Evolutionary conservation across 176 grass and related monocot species (phyloP).

Genomic region (Carex cristatella): DNA sequence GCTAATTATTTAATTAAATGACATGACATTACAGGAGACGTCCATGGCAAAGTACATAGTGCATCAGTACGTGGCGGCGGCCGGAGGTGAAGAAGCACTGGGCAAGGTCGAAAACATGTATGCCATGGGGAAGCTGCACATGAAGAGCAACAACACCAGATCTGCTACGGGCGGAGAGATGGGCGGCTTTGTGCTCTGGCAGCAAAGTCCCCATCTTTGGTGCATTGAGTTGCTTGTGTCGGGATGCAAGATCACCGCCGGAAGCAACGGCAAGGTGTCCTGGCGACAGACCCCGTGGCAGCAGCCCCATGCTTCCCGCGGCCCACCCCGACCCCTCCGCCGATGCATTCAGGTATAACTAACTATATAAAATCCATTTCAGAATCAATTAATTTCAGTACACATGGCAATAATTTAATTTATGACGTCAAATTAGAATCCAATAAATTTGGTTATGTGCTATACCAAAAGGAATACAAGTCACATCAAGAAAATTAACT

Average conservation of each 20-base stretch:
- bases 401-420: no score
- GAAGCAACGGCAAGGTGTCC: slow-evolving; percentile 87
- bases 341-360: slow-evolving; percentile 71
- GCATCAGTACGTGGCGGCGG: slow-evolving; percentile 94
- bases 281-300: slow-evolving; percentile 98
- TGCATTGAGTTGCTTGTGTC: slow-evolving; percentile 93
- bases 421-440: no score
- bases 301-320: slow-evolving; percentile 83
- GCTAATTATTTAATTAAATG: background rate
- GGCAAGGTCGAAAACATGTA: slow-evolving; percentile 82
- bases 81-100: slow-evolving; percentile 73
- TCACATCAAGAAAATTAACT: no score
- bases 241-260: slow-evolving; percentile 94
- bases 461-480: no score
- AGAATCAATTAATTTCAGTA: no score
- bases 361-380: no score
- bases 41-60: slow-evolving; percentile 96
- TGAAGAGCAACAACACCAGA: slow-evolving; percentile 25
- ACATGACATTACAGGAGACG: slow-evolving; percentile 47
- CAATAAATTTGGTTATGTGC: no score
- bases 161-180: slow-evolving; percentile 39
- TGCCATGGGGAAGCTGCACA: slow-evolving; percentile 79
- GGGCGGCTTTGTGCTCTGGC: slow-evolving; percentile 95
- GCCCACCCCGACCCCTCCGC: slow-evolving; percentile 83
- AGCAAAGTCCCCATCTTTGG: slow-evolving; percentile 91